A percentile compares a stretch with the other conserved stretches of the same genome.
phyloP scores from a whole-genome alignment of 1,284 basidiomycete genomes.

The Neotropicomus parvogracilis region DNA sequence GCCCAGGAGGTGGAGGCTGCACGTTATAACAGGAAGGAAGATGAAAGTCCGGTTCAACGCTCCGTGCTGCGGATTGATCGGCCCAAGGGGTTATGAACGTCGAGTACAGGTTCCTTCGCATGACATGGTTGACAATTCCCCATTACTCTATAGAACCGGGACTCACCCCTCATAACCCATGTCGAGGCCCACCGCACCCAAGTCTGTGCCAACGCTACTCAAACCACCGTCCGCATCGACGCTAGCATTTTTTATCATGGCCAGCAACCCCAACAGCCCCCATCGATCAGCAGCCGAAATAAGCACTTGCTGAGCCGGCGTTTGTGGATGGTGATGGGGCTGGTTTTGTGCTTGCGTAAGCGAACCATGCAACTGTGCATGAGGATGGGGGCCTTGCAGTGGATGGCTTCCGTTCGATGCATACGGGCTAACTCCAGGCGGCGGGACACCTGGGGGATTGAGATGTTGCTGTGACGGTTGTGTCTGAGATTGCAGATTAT shows the following conservation, averaged over 20 bases:
- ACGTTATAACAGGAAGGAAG: constrained; percentile 94
- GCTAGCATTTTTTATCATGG: constrained; percentile 84
- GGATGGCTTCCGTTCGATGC: constrained; percentile 43
- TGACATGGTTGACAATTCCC: constrained; percentile 22
- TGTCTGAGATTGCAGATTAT: constrained; percentile 24
- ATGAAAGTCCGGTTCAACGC: constrained; percentile 88
- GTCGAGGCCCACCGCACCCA: constrained; percentile 91
- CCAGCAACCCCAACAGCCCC: constrained; percentile 86
- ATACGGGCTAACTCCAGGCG: constrained; percentile 38
- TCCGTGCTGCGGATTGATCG: constrained; percentile 78
- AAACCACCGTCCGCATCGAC: constrained; percentile 81
- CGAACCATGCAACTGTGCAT: constrained; percentile 31
- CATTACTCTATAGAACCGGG: constrained; percentile 20
- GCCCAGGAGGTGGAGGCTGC: constrained; percentile 84
- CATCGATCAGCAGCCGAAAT: constrained; percentile 94
- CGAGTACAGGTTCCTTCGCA: constrained; percentile 73
- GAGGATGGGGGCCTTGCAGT: constrained; percentile 34
- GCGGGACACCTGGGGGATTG: constrained; percentile 55
- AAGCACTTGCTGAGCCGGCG: constrained; percentile 93
- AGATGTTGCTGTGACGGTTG: constrained; percentile 38
- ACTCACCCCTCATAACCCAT: constrained; percentile 81
- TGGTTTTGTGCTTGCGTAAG: constrained; percentile 30
- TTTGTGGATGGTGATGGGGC: constrained; percentile 61
- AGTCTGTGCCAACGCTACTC: constrained; percentile 86
- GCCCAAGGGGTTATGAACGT: constrained; percentile 98